Base-by-base conservation (phyloP, 2,329 filamentous ascomycete genomes). In the Xylariales sp. region DNA sequence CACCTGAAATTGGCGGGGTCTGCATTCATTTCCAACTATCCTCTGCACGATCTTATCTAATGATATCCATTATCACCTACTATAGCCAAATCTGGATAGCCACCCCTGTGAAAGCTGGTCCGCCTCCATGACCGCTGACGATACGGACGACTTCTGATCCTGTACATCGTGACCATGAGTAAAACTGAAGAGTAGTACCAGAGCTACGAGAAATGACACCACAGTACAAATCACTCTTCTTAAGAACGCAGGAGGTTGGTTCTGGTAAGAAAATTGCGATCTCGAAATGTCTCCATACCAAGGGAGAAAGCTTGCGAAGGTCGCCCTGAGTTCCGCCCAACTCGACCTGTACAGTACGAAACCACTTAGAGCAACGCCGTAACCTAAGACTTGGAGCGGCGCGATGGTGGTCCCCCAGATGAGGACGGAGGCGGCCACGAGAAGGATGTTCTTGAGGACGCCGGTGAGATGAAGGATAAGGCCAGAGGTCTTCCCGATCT, bases 401-500 rank as follows among this genome's bases (percentile, higher is more conserved):
- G 81, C 74, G 56, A 93, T 83, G 22, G 78, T 74, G 43, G 86
- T 88, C 51, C 76, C 71, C 82, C 87, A 93, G 60, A 91, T 82
- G 57, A 87, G 62, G 65, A 93, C 84, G 40, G 85, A 88, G 44
- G 80, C 75, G 46, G 76, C 70, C 49, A 94, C 86, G 42, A 94
- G 80, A 44, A 94, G 78, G 46, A 94, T 90, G 63, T 89, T 87
- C 68, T 94, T 94, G 56, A 93, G 78, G 50, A 94, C 88, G 61
- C 88, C 87, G 45, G 83, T 89, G 18, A 94, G 78, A 24, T 87
- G 89, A 68, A 94, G 84, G 54, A 90, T 86, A 38, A 94, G 78
- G 43, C 85, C 86, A 2, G 88, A 94, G 6, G 88, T 94, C 67
- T 87, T 89, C 60, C 88, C 87, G 56, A 94, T 94, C 86, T 91